These are phyloP conservation scores for Lablab purpureus DNA, from an alignment of 306 rosid genomes.

Conservation along the genomic window DNA sequence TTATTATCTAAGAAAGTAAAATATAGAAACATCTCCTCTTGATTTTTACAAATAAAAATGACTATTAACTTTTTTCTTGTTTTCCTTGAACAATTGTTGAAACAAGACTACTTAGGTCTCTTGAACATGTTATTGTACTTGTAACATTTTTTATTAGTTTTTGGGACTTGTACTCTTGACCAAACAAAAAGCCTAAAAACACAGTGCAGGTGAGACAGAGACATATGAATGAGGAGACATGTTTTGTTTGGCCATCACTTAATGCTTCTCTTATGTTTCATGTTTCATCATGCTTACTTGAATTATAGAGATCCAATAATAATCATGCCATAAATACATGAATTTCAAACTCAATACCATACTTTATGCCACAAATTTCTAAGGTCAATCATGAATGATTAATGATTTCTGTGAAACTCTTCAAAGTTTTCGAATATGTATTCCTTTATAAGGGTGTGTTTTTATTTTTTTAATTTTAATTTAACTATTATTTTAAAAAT, in stretches of 20 bases:
- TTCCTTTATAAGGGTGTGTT: too few species aligned
- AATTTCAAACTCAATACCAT: neutral
- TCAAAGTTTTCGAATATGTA: too few species aligned
- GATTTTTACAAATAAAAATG: neutral
- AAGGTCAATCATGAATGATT: too few species aligned
- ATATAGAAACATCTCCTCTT: neutral
- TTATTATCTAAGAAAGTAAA: too few species aligned
- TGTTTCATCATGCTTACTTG: slow-evolving; percentile 1
- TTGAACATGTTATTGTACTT: neutral
- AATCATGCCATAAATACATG: neutral
- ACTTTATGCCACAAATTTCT: neutral
- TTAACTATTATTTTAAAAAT: too few species aligned
- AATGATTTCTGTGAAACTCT: too few species aligned
- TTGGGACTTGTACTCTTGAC: neutral
- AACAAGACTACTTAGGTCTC: neutral
- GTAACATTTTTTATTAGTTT: neutral
- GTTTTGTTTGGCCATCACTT: neutral
- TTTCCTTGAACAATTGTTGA: neutral
- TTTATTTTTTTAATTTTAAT: too few species aligned
- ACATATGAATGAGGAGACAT: neutral
- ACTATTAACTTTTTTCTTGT: neutral
- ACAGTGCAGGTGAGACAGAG: neutral
- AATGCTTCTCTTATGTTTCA: neutral
- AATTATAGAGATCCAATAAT: slow-evolving; percentile 8
- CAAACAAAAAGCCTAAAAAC: neutral